Evolutionary conservation across 495 filamentous ascomycete genomes (phyloP), one percentile per base, ranked within the genome.

Genomic region (Aspergillus leporis): DNA sequence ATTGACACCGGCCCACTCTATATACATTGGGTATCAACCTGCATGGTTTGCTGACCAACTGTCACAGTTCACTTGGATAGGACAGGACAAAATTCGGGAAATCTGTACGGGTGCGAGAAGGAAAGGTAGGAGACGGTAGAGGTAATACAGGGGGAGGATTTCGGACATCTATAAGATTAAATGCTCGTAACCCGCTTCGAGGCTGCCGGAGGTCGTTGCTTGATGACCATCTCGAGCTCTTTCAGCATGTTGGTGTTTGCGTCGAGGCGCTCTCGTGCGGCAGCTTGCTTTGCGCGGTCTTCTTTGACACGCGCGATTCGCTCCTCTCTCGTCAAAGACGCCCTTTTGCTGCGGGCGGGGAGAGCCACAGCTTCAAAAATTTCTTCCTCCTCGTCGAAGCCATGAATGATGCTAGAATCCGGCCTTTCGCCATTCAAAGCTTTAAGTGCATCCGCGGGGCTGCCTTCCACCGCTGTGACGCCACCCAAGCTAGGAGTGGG

Each of bases 331-430:
- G 90, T 92, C 43, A 97, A 69, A 23, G 84, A 83, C 50, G 84
- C 88, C 51, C 90, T 83, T 61, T 86, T 85, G 56, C 82, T 82
- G 21, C 76, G 75, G 21, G 73, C 57, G 14, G 93, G 90, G 52
- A 90, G 72, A 1, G 92, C 89, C 41, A 97, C 83, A 0, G 92
- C 93, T 71, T 98, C 94, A 59, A 93, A 96, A 5, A 98, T 83
- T 66, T 97, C 91, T 56, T 93, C 92, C 49, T 92, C 73, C 46
- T 88, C 83, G 18, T 76, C 74, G 23, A 67, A 66, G 43, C 60
- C 69, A 19, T 77, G 71, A 10, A 51, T 60, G 4, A 63, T 61
- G 28, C 65, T 68, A 13, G 70, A 62, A 31, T 73, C 69, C 9
- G 75, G 69, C 19, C 68, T 61, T 51, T 87, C 87, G 38, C 92